Conservation (phyloP, 2,329 filamentous ascomycete genomes). For the Thermomyces lanuginosus region DNA sequence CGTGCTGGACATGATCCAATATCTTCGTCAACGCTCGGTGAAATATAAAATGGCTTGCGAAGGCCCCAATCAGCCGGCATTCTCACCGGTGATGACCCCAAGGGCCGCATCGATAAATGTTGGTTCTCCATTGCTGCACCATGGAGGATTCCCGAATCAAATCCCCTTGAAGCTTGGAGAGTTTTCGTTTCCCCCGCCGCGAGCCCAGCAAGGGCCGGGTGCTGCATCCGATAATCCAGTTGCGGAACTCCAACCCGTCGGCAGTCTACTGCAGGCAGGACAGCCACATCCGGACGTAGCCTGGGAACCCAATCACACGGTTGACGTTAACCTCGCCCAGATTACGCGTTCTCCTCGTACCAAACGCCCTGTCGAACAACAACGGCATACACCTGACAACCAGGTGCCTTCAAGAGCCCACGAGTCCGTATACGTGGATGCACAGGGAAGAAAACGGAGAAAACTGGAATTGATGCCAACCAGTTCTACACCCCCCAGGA, state of each 20-base stretch:
- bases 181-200: no score
- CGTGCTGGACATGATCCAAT: slow-evolving; percentile 41
- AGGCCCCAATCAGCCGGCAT: slow-evolving; percentile 4
- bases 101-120: background rate
- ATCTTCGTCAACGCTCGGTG: slow-evolving; percentile 38
- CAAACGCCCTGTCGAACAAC: background rate
- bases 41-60: slow-evolving; percentile 26
- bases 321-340: no score
- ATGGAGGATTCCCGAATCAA: background rate
- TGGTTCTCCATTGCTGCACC: background rate
- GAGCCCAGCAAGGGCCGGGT: no score
- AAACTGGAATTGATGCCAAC: slow-evolving; percentile 10
- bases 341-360: no score
- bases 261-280: no score
- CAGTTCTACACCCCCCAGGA: slow-evolving; percentile 1
- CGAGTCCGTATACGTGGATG: slow-evolving; percentile 13
- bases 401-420: slow-evolving; percentile 7
- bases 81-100: slow-evolving; percentile 2
- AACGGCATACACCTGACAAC: background rate
- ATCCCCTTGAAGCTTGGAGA: no score
- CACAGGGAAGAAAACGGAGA: slow-evolving; percentile 16
- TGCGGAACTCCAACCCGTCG: no score
- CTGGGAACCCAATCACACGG: no score
- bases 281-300: no score
- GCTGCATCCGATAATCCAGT: no score